Conservation (phyloP, 192 early-diverging fungal genomes). For the Podila verticillata region DNA sequence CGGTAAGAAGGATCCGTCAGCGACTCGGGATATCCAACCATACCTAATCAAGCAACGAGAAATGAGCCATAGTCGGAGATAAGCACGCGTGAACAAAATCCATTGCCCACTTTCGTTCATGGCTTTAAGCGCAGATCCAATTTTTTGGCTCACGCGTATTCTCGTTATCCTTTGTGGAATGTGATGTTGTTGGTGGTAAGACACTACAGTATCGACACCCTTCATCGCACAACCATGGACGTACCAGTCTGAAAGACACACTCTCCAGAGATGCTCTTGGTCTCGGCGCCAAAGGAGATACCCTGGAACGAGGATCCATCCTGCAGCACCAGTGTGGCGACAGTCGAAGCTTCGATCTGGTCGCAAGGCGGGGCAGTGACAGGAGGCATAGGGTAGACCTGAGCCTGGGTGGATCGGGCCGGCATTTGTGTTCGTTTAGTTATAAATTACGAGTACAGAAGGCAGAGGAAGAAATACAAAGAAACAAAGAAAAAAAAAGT, state of each 20-base stretch:
- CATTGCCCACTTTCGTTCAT: slow-evolving; percentile 17
- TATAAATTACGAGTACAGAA: neutral
- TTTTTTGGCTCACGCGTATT: neutral
- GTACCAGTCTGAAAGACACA: slow-evolving; percentile 99
- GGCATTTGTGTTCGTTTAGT: neutral
- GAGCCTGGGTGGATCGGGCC: neutral
- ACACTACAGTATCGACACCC: too few relatives aligned
- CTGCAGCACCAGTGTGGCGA: slow-evolving; percentile 79
- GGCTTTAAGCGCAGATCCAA: neutral
- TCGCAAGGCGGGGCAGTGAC: slow-evolving; percentile 43
- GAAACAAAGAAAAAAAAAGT: neutral
- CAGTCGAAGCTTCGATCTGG: slow-evolving; percentile 46
- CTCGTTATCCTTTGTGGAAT: neutral
- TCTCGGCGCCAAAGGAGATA: slow-evolving; percentile 93
- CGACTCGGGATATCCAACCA: slow-evolving; percentile 99
- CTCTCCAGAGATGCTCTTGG: slow-evolving; percentile 88
- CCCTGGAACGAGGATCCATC: slow-evolving; percentile 92
- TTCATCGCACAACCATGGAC: neutral
- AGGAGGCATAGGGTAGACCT: slow-evolving; percentile 22
- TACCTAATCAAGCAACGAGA: slow-evolving; percentile 60
- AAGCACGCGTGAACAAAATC: too few relatives aligned
- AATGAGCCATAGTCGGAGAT: neutral
- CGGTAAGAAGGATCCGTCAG: slow-evolving; percentile 98
- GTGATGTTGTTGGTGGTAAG: neutral
- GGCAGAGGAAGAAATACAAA: neutral